A percentile compares a stretch with the other conserved stretches of the same genome.
Conservation (phyloP, 208 protist genomes). For the Acanthamoeba lugdunensis region DNA sequence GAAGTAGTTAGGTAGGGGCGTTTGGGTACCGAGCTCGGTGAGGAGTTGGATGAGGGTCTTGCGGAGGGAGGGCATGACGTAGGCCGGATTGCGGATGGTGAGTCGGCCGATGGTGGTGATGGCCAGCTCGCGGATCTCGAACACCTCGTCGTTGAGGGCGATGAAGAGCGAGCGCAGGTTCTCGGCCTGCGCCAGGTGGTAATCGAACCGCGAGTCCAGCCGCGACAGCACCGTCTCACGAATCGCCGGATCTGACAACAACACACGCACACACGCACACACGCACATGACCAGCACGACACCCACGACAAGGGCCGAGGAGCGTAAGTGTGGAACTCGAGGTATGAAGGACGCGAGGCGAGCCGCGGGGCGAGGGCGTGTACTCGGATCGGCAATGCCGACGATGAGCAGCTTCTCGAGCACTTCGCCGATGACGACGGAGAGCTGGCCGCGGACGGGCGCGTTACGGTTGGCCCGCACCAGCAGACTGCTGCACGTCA, state of each 20-base stretch:
- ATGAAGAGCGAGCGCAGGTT: constrained; percentile 90
- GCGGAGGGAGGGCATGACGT: constrained; percentile 90
- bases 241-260: constrained; percentile 76
- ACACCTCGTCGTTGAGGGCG: constrained; percentile 92
- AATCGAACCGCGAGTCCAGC: constrained; percentile 88
- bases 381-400: constrained; percentile 88
- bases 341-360: neutral
- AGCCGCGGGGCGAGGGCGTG: neutral
- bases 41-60: constrained; percentile 92
- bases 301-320: no score
- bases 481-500: constrained; percentile 83
- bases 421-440: constrained; percentile 83
- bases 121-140: constrained; percentile 88
- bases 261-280: neutral
- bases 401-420: constrained; percentile 88
- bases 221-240: constrained; percentile 85
- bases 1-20: no score
- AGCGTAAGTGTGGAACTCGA: no score
- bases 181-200: constrained; percentile 89
- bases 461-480: constrained; percentile 49
- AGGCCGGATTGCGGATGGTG: constrained; percentile 89
- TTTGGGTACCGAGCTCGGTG: constrained; percentile 88
- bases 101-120: constrained; percentile 91
- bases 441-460: constrained; percentile 13
- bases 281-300: no score